phyloP scores from a whole-genome alignment of 441 rosid species.

The Erysimum cheiri region DNA sequence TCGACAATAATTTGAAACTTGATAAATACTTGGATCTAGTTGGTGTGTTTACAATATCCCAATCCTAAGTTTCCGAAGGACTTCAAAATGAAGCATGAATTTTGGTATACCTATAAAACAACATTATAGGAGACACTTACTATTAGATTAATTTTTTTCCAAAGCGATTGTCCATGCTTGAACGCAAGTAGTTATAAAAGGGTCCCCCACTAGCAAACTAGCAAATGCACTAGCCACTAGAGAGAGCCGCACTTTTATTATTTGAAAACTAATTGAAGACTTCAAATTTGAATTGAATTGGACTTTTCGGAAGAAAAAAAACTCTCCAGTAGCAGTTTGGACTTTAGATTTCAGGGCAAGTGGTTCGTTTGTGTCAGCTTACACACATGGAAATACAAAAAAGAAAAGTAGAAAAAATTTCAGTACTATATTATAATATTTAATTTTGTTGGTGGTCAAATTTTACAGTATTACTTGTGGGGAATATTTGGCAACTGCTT shows the following conservation, averaged over 20 bases:
- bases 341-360: conserved; percentile 18
- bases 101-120: neutral
- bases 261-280: conserved; percentile 11
- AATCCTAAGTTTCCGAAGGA: neutral
- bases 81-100: neutral
- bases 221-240: conserved; percentile 7
- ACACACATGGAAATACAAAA: neutral
- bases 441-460: conserved; percentile 30
- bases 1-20: neutral
- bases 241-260: conserved; percentile 12
- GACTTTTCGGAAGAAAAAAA: neutral
- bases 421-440: neutral
- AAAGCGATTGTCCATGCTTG: neutral
- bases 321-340: neutral
- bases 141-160: too few relatives aligned
- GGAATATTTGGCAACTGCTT: conserved; percentile 34
- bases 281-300: conserved; percentile 34
- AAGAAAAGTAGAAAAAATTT: too few relatives aligned
- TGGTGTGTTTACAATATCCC: neutral
- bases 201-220: conserved; percentile 1
- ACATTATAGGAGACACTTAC: neutral
- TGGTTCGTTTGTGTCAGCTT: conserved; percentile 23
- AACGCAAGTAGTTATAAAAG: neutral
- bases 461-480: neutral
- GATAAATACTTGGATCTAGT: neutral